Evolutionary conservation across 2,329 filamentous ascomycete genomes (phyloP).

Genomic region (Cladosporium sp.): DNA sequence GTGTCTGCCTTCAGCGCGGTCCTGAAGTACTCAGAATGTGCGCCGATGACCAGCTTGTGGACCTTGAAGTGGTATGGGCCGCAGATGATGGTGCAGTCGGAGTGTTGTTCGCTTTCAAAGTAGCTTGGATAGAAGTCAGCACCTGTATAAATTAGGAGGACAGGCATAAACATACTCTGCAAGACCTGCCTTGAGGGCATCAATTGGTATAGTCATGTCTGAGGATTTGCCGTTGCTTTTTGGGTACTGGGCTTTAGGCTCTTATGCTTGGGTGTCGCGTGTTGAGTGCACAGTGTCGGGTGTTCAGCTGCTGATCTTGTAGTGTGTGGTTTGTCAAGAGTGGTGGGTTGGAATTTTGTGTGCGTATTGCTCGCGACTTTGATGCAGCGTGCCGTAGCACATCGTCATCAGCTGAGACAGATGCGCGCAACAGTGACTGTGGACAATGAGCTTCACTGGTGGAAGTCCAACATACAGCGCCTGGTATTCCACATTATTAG

Average conservation of each 20-base stretch:
- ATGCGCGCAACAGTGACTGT: neutral
- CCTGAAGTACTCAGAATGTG: conserved; percentile 41
- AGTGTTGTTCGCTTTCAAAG: conserved; percentile 30
- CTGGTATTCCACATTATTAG: no score
- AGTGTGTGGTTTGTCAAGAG: neutral
- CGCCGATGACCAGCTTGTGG: conserved; percentile 44
- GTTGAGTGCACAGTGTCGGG: neutral
- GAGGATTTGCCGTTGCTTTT: neutral
- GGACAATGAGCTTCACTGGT: neutral
- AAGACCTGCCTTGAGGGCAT: neutral
- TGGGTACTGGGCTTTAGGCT: no score
- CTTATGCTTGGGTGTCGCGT: no score
- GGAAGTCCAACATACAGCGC: no score
- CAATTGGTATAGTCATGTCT: neutral
- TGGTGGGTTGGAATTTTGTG: neutral
- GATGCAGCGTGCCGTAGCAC: neutral
- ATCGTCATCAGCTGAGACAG: neutral
- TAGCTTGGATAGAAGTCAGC: conserved; percentile 13
- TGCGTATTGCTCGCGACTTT: neutral
- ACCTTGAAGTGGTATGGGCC: conserved; percentile 43
- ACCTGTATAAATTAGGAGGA: neutral
- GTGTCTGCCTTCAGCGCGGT: conserved; percentile 19
- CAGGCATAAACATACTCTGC: neutral
- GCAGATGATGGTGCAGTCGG: conserved; percentile 46
- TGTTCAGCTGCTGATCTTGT: neutral